Conservation (phyloP, 495 filamentous ascomycete genomes). For the Astrocystis sublimbata region DNA sequence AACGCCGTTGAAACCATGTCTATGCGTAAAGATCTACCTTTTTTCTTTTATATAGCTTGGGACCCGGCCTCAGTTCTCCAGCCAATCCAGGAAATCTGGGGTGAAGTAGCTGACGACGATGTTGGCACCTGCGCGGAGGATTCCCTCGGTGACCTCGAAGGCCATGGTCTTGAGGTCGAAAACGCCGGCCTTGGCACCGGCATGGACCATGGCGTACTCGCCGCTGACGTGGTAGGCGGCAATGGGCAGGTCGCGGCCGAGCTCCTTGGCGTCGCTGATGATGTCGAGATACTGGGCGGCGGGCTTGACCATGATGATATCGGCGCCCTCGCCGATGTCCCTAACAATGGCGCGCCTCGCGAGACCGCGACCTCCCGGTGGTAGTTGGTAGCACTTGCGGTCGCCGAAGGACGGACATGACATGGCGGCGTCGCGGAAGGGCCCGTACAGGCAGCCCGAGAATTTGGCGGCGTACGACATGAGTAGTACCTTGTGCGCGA, state of each 20-base stretch:
- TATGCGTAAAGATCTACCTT: too few species aligned
- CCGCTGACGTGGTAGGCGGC: conserved; percentile 96
- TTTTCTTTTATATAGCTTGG: too few species aligned
- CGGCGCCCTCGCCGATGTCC: conserved; percentile 90
- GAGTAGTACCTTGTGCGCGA: conserved; percentile 83
- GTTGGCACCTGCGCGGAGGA: conserved; percentile 85
- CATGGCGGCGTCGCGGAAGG: conserved; percentile 94
- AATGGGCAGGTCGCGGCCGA: conserved; percentile 84
- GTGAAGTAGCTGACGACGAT: conserved; percentile 95
- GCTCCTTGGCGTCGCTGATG: conserved; percentile 91
- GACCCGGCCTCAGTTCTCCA: conserved; percentile 45
- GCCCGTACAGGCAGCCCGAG: conserved; percentile 92
- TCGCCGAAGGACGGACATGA: conserved; percentile 93
- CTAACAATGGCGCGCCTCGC: conserved; percentile 87
- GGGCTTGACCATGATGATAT: conserved; percentile 99
- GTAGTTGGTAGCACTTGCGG: conserved; percentile 93
- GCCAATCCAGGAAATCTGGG: conserved; percentile 90
- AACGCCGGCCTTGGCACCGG: conserved; percentile 93
- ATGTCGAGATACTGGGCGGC: conserved; percentile 93
- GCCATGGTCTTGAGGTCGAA: conserved; percentile 96
- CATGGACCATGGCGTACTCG: conserved; percentile 98
- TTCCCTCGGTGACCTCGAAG: conserved; percentile 89
- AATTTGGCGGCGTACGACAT: conserved; percentile 99
- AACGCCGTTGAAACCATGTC: conserved; percentile 2
- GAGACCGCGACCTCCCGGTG: conserved; percentile 87